A percentile compares a stretch with the other conserved stretches of the same genome.
Conservation (phyloP, 352 stramenopile species). For the Plasmopara viticola region DNA sequence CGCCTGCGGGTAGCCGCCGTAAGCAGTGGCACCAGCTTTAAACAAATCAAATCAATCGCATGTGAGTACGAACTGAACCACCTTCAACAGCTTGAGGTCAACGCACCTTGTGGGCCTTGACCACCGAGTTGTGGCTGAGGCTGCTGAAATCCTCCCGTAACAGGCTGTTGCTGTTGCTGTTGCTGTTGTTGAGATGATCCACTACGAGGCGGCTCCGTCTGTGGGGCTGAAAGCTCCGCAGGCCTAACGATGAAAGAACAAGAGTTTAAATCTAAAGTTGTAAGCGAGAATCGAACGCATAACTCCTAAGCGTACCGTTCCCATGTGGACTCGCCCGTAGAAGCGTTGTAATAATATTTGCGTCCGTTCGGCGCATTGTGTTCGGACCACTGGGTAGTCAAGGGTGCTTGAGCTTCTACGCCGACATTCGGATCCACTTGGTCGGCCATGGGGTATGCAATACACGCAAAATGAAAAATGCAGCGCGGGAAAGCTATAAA, state of each 20-base stretch:
- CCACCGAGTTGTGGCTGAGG: slow-evolving; percentile 31
- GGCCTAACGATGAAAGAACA: slow-evolving; percentile 28
- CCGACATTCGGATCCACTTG: slow-evolving; percentile 44
- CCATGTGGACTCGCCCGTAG: slow-evolving; percentile 87
- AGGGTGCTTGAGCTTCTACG: slow-evolving; percentile 30
- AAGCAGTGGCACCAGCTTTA: slow-evolving; percentile 29
- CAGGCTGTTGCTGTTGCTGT: slow-evolving; percentile 17
- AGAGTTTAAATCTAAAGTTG: neutral
- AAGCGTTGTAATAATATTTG: slow-evolving; percentile 91
- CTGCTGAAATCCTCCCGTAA: slow-evolving; percentile 21
- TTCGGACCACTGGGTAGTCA: slow-evolving; percentile 76
- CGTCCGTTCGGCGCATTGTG: slow-evolving; percentile 86
- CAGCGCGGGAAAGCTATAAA: slow-evolving; percentile 14
- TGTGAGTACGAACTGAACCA: neutral
- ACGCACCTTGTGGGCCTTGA: slow-evolving; percentile 41
- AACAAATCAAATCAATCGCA: slow-evolving; percentile 1
- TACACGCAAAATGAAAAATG: slow-evolving; percentile 50
- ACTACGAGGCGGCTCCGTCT: slow-evolving; percentile 33
- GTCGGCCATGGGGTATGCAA: slow-evolving; percentile 59
- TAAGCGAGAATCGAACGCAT: neutral
- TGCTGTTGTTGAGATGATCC: slow-evolving; percentile 16
- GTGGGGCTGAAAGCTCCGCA: slow-evolving; percentile 38
- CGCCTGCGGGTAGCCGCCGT: slow-evolving; percentile 64
- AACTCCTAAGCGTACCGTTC: slow-evolving; percentile 47
- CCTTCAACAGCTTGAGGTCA: neutral